phyloP scores from a whole-genome alignment of 2,329 filamentous ascomycete species.

The Neofusicoccum sp. region DNA sequence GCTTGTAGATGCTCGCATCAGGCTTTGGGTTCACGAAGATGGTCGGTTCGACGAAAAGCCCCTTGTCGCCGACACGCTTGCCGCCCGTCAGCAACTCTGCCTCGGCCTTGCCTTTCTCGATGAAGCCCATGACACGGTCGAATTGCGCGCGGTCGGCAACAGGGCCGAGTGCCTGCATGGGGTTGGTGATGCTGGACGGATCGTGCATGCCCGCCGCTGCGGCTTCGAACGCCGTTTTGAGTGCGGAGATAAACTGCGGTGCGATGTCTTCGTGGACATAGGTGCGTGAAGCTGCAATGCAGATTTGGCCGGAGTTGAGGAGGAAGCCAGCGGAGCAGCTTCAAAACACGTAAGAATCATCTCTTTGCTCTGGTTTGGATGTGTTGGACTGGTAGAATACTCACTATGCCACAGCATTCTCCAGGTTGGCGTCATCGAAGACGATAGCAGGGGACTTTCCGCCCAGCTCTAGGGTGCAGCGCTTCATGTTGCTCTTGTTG shows the following conservation, averaged over 20 bases:
- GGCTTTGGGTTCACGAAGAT: slow-evolving; percentile 31
- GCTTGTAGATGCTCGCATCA: slow-evolving; percentile 29
- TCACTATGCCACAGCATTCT: slow-evolving; percentile 36
- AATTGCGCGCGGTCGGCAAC: slow-evolving; percentile 35
- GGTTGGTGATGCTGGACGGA: slow-evolving; percentile 21
- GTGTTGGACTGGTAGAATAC: too few species aligned
- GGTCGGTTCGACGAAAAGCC: slow-evolving; percentile 31
- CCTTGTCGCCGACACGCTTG: slow-evolving; percentile 29
- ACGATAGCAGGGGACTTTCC: slow-evolving; percentile 51
- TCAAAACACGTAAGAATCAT: too few species aligned
- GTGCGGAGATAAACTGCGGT: slow-evolving; percentile 28
- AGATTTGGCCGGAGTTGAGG: slow-evolving; percentile 28
- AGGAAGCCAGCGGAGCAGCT: slow-evolving; percentile 24
- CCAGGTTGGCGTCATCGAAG: slow-evolving; percentile 50
- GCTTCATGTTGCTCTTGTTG: slow-evolving; percentile 41
- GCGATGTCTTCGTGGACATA: slow-evolving; percentile 33
- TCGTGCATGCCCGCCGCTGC: slow-evolving; percentile 23
- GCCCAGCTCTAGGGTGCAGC: slow-evolving; percentile 48
- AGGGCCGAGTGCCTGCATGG: slow-evolving; percentile 26
- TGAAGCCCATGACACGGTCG: slow-evolving; percentile 35
- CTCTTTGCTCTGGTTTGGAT: too few species aligned
- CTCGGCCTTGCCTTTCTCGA: slow-evolving; percentile 32
- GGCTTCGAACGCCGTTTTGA: slow-evolving; percentile 28
- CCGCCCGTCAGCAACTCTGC: slow-evolving; percentile 35
- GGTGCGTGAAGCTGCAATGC: slow-evolving; percentile 29